phyloP scores from a whole-genome alignment of 306 rosid species.

The Castanea crenata region DNA sequence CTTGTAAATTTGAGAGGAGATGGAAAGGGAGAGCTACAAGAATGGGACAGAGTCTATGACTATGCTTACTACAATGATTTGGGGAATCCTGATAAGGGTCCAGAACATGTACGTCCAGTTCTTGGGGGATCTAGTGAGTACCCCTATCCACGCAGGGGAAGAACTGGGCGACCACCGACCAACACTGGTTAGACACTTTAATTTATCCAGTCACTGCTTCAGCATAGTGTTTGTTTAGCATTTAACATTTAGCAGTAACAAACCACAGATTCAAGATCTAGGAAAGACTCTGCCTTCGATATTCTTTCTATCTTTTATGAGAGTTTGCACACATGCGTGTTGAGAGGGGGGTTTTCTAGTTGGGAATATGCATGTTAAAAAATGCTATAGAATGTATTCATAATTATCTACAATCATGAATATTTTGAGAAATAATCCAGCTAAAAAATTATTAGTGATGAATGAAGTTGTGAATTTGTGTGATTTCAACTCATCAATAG shows the following conservation, averaged over 20 bases:
- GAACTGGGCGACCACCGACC: constrained; percentile 62
- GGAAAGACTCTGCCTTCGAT: neutral
- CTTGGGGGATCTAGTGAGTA: constrained; percentile 60
- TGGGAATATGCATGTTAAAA: neutral
- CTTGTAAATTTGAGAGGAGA: constrained; percentile 58
- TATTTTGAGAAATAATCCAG: neutral
- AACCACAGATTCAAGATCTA: neutral
- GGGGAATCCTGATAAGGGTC: constrained; percentile 48
- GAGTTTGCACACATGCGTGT: neutral
- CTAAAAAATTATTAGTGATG: neutral
- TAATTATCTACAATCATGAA: neutral
- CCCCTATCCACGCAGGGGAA: constrained; percentile 84
- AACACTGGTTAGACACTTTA: constrained; percentile 37
- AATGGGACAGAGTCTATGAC: constrained; percentile 74
- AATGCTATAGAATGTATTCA: neutral
- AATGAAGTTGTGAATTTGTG: neutral
- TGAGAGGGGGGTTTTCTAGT: neutral
- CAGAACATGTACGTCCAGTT: constrained; percentile 45
- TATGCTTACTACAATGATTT: constrained; percentile 77
- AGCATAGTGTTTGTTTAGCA: neutral
- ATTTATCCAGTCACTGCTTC: neutral
- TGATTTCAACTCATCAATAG: neutral
- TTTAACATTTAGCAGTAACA: neutral
- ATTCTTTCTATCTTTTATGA: neutral
- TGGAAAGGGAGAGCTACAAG: constrained; percentile 65